Conservation (phyloP, 1,284 basidiomycete genomes). For the Retiboletus fuscus region DNA sequence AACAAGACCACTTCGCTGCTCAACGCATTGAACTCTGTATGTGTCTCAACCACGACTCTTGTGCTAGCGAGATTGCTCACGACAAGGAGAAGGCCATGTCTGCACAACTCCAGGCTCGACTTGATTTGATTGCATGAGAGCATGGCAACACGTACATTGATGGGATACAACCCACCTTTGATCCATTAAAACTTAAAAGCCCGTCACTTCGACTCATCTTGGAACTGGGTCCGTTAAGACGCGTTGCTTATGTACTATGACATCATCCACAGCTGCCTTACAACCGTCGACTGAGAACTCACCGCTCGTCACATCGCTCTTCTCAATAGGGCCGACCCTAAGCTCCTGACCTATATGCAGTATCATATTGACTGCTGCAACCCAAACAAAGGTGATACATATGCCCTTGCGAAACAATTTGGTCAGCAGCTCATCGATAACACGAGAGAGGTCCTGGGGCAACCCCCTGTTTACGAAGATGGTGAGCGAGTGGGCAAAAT, state of each 20-base stretch:
- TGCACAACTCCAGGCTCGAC: conserved; percentile 81
- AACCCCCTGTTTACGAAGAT: conserved; percentile 92
- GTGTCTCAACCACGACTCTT: conserved; percentile 93
- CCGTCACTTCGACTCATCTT: conserved; percentile 96
- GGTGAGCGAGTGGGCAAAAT: conserved; percentile 62
- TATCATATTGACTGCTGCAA: conserved; percentile 92
- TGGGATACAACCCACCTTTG: conserved; percentile 94
- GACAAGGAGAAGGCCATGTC: conserved; percentile 86
- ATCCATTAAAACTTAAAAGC: conserved; percentile 95
- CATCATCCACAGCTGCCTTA: conserved; percentile 94
- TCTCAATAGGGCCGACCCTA: conserved; percentile 96
- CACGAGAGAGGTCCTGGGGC: conserved; percentile 85
- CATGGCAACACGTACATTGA: conserved; percentile 95
- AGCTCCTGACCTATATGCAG: conserved; percentile 93
- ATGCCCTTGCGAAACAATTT: conserved; percentile 95
- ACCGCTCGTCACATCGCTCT: conserved; percentile 97
- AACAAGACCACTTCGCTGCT: conserved; percentile 92
- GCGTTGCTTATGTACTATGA: conserved; percentile 97
- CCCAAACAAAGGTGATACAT: conserved; percentile 88
- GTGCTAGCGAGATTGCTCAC: conserved; percentile 89
- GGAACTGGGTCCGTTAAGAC: conserved; percentile 99
- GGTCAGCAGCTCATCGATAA: conserved; percentile 97
- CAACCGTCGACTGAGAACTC: conserved; percentile 93
- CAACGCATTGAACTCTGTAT: conserved; percentile 96
- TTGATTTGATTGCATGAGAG: conserved; percentile 90